Percentiles rank a stretch among this genome's conserved stretches.
Evolutionary conservation across 1,284 basidiomycete species (phyloP).

Genomic region (Mycosarcoma mackinlayi): DNA sequence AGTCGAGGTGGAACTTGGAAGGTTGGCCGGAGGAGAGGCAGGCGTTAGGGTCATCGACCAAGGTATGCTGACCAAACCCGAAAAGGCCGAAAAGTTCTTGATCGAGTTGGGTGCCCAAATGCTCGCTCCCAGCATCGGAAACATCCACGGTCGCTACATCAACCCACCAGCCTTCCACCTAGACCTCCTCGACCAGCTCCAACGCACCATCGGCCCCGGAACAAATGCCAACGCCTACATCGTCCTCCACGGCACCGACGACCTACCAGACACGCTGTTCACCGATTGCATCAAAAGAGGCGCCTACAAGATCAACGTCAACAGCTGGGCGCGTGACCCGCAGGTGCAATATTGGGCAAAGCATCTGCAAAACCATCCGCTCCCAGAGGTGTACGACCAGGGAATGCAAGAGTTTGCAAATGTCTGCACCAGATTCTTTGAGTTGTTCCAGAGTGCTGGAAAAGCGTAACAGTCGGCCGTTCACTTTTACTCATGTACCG

Average conservation of each 20-base stretch:
- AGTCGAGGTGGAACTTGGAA: constrained; percentile 71
- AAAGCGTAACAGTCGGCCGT: constrained; percentile 21
- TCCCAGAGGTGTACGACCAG: constrained; percentile 46
- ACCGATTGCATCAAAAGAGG: constrained; percentile 32
- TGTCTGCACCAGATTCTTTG: constrained; percentile 36
- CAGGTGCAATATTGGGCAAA: constrained; percentile 41
- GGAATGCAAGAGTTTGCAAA: constrained; percentile 33
- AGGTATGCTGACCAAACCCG: constrained; percentile 70
- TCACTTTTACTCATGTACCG: too few species aligned
- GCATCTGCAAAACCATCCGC: constrained; percentile 17
- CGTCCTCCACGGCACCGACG: constrained; percentile 53
- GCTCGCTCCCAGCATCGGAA: constrained; percentile 70
- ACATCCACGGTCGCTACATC: constrained; percentile 69
- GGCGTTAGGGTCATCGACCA: constrained; percentile 70
- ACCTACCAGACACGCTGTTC: constrained; percentile 41
- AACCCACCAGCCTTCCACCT: constrained; percentile 37
- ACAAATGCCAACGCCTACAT: constrained; percentile 27
- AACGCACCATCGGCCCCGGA: constrained; percentile 25
- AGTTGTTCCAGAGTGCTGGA: constrained; percentile 29
- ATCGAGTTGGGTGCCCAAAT: constrained; percentile 69
- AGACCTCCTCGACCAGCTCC: constrained; percentile 36
- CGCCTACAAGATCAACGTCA: constrained; percentile 48
- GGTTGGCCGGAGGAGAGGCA: constrained; percentile 71
- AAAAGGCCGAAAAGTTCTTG: constrained; percentile 52
- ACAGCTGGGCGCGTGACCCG: constrained; percentile 49